Percentiles rank a stretch among this genome's conserved stretches.
These are phyloP conservation scores for Chytriomyces hyalinus DNA, from an alignment of 192 early-diverging fungal genomes.

Conservation along the genomic window DNA sequence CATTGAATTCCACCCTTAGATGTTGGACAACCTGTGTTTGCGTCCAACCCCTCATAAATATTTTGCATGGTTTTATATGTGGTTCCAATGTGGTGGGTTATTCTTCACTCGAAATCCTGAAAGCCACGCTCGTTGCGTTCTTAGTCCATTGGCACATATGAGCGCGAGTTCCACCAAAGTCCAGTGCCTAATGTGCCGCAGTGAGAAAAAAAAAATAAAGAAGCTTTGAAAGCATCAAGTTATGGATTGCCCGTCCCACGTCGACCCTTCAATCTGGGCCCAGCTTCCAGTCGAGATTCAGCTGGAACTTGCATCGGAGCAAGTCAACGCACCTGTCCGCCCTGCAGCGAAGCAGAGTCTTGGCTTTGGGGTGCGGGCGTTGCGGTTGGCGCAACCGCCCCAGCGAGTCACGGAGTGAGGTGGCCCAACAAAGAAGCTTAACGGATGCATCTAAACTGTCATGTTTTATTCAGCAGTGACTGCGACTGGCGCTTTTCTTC, in stretches of 20 bases:
- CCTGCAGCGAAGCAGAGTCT: background rate
- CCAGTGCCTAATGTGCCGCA: no score
- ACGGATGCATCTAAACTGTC: background rate
- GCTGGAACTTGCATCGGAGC: slow-evolving; percentile 3
- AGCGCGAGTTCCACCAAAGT: no score
- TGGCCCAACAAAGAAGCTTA: background rate
- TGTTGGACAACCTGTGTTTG: no score
- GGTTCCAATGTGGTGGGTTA: no score
- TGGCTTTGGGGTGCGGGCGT: slow-evolving; percentile 3
- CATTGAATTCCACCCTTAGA: background rate
- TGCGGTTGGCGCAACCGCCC: background rate
- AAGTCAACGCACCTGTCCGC: background rate
- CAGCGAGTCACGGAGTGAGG: no score
- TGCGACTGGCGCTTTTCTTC: background rate
- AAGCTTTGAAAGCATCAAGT: background rate
- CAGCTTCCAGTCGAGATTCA: slow-evolving; percentile 12
- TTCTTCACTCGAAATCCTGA: no score
- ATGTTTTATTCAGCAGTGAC: background rate
- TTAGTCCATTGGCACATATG: no score
- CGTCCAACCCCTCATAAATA: no score
- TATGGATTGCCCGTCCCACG: background rate
- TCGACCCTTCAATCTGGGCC: slow-evolving; percentile 19
- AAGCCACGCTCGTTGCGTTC: no score
- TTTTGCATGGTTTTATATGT: no score
- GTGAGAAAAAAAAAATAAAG: no score